Evolutionary conservation across 306 rosid species (phyloP).

Genomic region (Bauhinia variegata): DNA sequence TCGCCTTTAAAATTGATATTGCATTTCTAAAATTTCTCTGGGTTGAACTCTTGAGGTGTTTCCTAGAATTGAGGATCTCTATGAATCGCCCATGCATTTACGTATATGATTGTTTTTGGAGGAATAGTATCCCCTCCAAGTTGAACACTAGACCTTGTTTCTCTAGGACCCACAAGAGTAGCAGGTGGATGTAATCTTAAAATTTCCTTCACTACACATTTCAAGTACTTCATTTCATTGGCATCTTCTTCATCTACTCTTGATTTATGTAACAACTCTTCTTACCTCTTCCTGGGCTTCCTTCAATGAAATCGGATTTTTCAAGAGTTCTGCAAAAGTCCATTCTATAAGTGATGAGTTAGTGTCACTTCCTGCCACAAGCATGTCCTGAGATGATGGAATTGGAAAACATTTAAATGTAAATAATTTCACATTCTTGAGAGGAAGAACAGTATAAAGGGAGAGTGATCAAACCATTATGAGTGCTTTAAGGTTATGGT

Average conservation of each 20-base stretch:
- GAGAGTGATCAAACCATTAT: too few species aligned
- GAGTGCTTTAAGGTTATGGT: too few species aligned
- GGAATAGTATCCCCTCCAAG: constrained; percentile 36
- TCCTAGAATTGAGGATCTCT: too few species aligned
- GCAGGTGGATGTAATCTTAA: constrained; percentile 46
- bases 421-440: too few species aligned
- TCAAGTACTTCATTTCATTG: constrained; percentile 40
- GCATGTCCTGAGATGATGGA: constrained; percentile 41
- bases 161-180: constrained; percentile 36
- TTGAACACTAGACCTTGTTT: constrained; percentile 9
- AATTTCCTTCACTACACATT: constrained; percentile 40
- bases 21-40: constrained; percentile 39
- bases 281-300: constrained; percentile 51
- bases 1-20: constrained; percentile 29
- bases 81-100: too few species aligned
- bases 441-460: too few species aligned
- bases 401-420: not conserved
- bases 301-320: constrained; percentile 38
- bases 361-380: constrained; percentile 35
- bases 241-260: constrained; percentile 31
- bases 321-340: constrained; percentile 48
- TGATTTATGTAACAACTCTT: constrained; percentile 32
- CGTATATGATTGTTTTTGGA: too few species aligned
- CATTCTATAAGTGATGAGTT: constrained; percentile 35
- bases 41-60: constrained; percentile 38